Evolutionary conservation across 805 yeast species (phyloP), one percentile per base, ranked within the genome.

Genomic region (Lipomyces anomalus): DNA sequence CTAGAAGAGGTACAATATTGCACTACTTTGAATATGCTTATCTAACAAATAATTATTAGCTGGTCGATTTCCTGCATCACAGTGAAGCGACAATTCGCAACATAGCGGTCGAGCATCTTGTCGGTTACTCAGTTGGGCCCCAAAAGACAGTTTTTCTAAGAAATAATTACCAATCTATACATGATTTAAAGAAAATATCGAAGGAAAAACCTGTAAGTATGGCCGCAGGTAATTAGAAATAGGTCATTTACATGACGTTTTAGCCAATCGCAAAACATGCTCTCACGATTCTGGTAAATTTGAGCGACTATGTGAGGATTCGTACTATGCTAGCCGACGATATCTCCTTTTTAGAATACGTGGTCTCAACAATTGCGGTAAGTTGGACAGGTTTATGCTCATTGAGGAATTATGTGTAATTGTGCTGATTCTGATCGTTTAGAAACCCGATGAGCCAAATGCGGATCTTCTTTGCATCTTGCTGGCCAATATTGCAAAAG

Each of bases 401-500:
- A 43, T 68, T 73, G 43, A 73, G 82, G 32, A n/a, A n/a, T n/a
- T n/a, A n/a, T n/a, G n/a, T n/a, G n/a, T n/a, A n/a, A n/a, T n/a
- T 17, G 26, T 17, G 17, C 17, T 11, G 22, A 17, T 38, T 20
- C 20, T 36, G 22, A 64, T 78, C 51, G 77, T 74, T 46, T 34
- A 37, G 34, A 35, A 37, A 13, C 63, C 78, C 30, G 69, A 70
- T 4, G 83, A 86, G 60, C 61, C 74, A 22, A 79, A 80, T 62
- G 84, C 94, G 4, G 96, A 88, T 57, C 73, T 87, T 52, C 81
- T 79, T 74, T 78, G 89, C 59, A 89, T 92, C 52, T 69, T 92
- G 47, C 72, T 92, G 55, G 79, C 95, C 22, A 92, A 92, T 61
- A 61, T 92, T 57, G 90, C 95, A 18, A 87, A 89, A 58, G 78